Percentiles rank a stretch among this genome's conserved stretches.
These are phyloP conservation scores for Botrytis medusae DNA, from an alignment of 2,329 filamentous ascomycete genomes.

Conservation along the genomic window DNA sequence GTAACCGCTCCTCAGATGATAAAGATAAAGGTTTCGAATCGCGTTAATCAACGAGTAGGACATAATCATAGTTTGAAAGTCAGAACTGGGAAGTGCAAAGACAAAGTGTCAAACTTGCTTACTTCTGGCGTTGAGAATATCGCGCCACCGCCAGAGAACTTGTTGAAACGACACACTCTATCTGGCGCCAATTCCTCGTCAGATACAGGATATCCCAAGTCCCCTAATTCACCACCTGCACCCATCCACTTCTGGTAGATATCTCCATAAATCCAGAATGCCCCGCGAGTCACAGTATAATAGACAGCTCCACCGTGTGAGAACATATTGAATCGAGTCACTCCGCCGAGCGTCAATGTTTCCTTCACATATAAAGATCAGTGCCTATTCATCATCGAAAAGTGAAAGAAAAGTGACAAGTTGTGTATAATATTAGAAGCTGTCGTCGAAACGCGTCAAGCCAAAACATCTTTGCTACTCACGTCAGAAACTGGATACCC, in stretches of 20 bases:
- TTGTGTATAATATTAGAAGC: neutral
- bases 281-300: conserved; percentile 13
- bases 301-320: conserved; percentile 15
- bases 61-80: neutral
- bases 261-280: conserved; percentile 17
- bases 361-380: neutral
- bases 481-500: conserved; percentile 12
- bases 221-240: conserved; percentile 3
- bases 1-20: neutral
- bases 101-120: neutral
- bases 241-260: conserved; percentile 18
- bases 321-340: conserved; percentile 17
- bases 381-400: neutral
- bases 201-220: conserved; percentile 14
- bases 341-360: neutral
- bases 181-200: conserved; percentile 6
- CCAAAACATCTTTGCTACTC: neutral
- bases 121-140: conserved; percentile 13
- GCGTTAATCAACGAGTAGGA: neutral
- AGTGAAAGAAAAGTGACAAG: neutral
- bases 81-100: neutral
- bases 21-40: too few relatives aligned
- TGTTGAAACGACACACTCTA: conserved; percentile 6
- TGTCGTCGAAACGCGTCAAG: neutral
- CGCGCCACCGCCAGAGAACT: neutral